Base-by-base conservation (phyloP, 345 rosid genomes). In the Aquilaria yunnanensis region DNA sequence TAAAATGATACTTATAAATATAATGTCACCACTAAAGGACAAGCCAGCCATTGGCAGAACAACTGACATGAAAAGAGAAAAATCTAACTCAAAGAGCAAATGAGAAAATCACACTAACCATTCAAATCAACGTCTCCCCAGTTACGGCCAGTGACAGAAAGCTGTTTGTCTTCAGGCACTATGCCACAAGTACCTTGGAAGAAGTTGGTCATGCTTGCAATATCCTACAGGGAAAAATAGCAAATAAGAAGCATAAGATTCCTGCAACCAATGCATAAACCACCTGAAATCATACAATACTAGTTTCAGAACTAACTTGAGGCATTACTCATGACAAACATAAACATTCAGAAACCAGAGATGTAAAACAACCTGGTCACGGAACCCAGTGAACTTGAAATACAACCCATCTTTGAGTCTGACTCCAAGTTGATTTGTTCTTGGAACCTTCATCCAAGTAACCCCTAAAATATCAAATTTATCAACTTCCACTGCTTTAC, bases 101-200 rank as follows among this genome's bases (percentile, higher is more conserved):
- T 32, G 63, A 57, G 5, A 49, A 46, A 14, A 62, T 11, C 47
- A 56, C 29, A 74, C 78, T 58, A n/a, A 87, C 97, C 92, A 75
- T 73, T 79, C 63, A 90, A 80, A 80, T 88, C 86, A 68, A 91
- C 86, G 68, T 84, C 97, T 58, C 97, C 97, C 93, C 93, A 91
- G 23, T 85, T 88, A 47, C 96, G 96, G 13, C 97, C 97, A 78
- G 79, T 80, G 46, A 91, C 82, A 62, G 96, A 88, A 70, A 91
- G 82, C 51, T 91, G 96, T 69, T 84, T 91, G 75, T 88, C 91
- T 71, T 84, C 85, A 10, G 89, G 78, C 32, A 81, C 68, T 74
- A 84, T 74, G 12, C 86, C 91, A 76, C 73, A 90, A 56, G 62
- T 67, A 66, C 54, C 80, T 76, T 86, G 91, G 81, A 91, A 91